phyloP scores from a whole-genome alignment of 2,329 filamentous ascomycete species.

The Chaetothyriales sp. region DNA sequence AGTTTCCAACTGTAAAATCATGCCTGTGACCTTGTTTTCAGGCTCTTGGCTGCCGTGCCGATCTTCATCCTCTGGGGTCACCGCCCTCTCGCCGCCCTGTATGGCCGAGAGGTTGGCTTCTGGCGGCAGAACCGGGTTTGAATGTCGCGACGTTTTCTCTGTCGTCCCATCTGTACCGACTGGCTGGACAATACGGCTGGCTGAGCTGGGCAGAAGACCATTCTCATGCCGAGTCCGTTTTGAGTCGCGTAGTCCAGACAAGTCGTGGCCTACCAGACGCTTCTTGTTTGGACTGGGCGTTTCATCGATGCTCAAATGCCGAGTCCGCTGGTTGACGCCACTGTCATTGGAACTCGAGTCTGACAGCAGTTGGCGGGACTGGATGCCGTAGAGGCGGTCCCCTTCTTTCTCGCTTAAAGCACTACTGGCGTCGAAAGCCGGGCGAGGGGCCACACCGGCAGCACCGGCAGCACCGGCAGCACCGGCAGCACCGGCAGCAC shows the following conservation, averaged over 20 bases:
- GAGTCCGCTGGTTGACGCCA: not conserved
- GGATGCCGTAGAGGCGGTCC: not conserved
- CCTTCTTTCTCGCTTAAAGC: not conserved
- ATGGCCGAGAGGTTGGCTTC: not conserved
- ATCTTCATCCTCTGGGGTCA: not conserved
- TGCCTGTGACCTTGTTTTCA: not conserved
- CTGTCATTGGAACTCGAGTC: not conserved
- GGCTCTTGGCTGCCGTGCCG: too few species aligned
- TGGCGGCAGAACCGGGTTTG: not conserved
- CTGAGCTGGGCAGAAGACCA: not conserved
- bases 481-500: too few species aligned
- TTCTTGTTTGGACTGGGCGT: not conserved
- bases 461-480: too few species aligned
- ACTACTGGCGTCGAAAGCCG: not conserved
- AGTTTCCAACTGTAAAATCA: slow-evolving; percentile 42
- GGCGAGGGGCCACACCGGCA: too few species aligned
- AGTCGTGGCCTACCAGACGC: not conserved
- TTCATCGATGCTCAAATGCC: not conserved
- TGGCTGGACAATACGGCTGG: not conserved
- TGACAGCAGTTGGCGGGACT: not conserved
- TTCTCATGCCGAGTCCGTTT: not conserved
- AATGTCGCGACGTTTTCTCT: not conserved
- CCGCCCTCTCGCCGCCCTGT: not conserved
- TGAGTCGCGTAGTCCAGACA: not conserved
- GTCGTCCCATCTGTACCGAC: not conserved